phyloP scores from a whole-genome alignment of 257 asterid genomes.

The Thymus quinquecostatus region DNA sequence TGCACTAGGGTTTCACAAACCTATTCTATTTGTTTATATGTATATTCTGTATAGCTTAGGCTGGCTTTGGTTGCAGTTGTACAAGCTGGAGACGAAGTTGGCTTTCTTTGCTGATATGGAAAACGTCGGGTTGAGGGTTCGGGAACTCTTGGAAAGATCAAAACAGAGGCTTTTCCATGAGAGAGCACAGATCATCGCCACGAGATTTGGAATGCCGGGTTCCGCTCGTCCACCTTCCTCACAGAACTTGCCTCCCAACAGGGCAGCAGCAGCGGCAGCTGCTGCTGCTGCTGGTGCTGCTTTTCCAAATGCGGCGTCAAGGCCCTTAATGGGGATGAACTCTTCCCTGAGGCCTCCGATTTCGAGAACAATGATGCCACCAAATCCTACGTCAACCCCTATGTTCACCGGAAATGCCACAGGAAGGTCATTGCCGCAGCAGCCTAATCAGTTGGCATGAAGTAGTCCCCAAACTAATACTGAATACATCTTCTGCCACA shows the following conservation, averaged over 20 bases:
- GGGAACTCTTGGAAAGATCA: slow-evolving; percentile 87
- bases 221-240: slow-evolving; percentile 58
- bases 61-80: slow-evolving; percentile 59
- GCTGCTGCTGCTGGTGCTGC: slow-evolving; percentile 10
- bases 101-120: slow-evolving; percentile 84
- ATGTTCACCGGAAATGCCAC: slow-evolving; percentile 49
- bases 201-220: slow-evolving; percentile 73
- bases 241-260: slow-evolving; percentile 57
- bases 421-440: slow-evolving; percentile 68
- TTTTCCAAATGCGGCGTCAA: slow-evolving; percentile 51
- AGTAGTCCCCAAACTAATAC: slow-evolving; percentile 41
- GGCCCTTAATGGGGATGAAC: slow-evolving; percentile 67
- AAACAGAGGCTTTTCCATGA: slow-evolving; percentile 88
- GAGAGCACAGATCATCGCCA: slow-evolving; percentile 83
- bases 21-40: slow-evolving; percentile 18
- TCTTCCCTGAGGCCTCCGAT: slow-evolving; percentile 58
- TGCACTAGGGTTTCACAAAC: background rate
- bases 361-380: slow-evolving; percentile 62
- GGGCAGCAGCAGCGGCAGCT: slow-evolving; percentile 51
- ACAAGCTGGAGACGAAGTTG: slow-evolving; percentile 90
- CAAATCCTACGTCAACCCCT: slow-evolving; percentile 55
- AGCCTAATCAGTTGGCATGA: slow-evolving; percentile 57
- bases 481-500: slow-evolving; percentile 24
- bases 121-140: slow-evolving; percentile 67
- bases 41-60: slow-evolving; percentile 19